Evolutionary conservation across 2,329 filamentous ascomycete genomes (phyloP).

Genomic region (Anisogramma anomala): DNA sequence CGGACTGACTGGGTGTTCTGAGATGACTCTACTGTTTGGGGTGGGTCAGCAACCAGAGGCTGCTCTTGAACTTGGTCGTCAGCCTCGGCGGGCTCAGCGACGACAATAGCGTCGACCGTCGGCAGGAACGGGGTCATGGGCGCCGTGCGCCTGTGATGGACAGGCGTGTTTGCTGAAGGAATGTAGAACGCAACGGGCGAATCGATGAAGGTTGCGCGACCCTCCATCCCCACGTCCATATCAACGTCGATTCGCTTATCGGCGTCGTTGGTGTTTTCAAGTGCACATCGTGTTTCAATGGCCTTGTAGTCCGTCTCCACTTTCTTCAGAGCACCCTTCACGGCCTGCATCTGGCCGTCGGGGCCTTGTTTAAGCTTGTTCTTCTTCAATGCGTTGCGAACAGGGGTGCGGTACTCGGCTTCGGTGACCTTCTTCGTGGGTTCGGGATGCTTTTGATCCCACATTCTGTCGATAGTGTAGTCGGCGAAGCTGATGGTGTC

Average conservation of each 20-base stretch:
- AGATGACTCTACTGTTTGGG: too few relatives aligned
- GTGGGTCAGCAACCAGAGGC: too few relatives aligned
- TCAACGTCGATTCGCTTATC: neutral
- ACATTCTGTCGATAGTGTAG: slow-evolving; percentile 8
- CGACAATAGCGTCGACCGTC: neutral
- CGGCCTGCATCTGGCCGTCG: slow-evolving; percentile 1
- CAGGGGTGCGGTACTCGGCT: slow-evolving; percentile 6
- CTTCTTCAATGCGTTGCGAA: slow-evolving; percentile 7
- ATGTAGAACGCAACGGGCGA: slow-evolving; percentile 5
- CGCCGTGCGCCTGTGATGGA: neutral
- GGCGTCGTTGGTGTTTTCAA: neutral
- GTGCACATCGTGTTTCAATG: neutral
- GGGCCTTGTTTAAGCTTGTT: slow-evolving; percentile 7
- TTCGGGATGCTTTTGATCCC: slow-evolving; percentile 13
- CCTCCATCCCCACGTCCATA: neutral
- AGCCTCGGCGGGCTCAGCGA: neutral
- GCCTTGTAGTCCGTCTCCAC: neutral
- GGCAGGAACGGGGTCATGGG: neutral
- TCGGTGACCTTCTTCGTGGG: slow-evolving; percentile 9
- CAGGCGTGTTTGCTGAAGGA: slow-evolving; percentile 8
- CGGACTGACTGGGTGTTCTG: too few relatives aligned
- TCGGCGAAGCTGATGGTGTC: slow-evolving; percentile 18
- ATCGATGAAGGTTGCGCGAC: neutral
- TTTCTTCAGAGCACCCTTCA: slow-evolving; percentile 4
- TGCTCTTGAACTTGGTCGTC: neutral